Percentiles rank a stretch among this genome's conserved stretches.
Evolutionary conservation across 441 rosid species (phyloP).

Genomic region (Sinapis alba): DNA sequence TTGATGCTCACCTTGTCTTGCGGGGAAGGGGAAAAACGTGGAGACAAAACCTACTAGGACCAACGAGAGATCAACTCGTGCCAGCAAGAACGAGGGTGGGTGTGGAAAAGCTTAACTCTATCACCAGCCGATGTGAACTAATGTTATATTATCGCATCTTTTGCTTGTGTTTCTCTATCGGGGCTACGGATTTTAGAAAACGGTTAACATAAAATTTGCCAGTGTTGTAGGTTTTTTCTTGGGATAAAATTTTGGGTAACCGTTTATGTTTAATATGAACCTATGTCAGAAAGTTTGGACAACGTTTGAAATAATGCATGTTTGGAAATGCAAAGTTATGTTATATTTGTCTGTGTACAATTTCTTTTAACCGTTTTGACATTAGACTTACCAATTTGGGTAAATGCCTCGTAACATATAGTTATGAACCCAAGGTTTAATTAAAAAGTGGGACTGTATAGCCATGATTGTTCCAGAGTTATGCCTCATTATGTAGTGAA

Average conservation of each 20-base stretch:
- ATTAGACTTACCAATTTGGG: too few species aligned
- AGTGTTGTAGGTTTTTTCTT: too few species aligned
- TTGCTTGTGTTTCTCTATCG: not conserved
- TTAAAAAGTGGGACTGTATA: too few species aligned
- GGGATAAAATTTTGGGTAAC: not conserved
- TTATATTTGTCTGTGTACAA: too few species aligned
- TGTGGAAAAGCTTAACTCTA: not conserved
- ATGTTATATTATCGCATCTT: not conserved
- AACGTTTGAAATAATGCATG: not conserved
- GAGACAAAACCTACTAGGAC: not conserved
- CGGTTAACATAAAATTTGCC: not conserved
- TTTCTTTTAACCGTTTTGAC: too few species aligned
- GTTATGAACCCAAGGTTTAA: too few species aligned
- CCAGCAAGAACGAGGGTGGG: not conserved
- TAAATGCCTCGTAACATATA: too few species aligned
- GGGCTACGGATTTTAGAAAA: not conserved
- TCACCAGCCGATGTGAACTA: not conserved
- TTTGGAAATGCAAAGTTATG: not conserved
- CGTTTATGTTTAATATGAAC: not conserved
- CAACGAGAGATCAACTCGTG: not conserved
- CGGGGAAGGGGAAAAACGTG: not conserved
- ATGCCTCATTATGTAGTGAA: too few species aligned
- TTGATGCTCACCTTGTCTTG: not conserved
- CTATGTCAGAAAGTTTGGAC: not conserved
- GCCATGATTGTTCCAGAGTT: too few species aligned